Base-by-base conservation (phyloP, 2,329 filamentous ascomycete genomes). In the Colletotrichum acutatum region DNA sequence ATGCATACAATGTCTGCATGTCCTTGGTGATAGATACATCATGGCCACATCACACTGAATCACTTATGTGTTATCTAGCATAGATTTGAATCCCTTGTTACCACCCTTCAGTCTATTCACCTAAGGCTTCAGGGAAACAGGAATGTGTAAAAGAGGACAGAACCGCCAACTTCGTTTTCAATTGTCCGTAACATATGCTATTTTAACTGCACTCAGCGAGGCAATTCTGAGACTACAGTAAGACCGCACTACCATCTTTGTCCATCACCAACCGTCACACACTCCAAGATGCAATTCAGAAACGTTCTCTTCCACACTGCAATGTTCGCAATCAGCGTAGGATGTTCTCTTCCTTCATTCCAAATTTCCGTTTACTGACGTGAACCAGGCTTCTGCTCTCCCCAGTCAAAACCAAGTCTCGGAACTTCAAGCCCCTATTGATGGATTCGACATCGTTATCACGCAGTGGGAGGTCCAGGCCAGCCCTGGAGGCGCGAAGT, bases 401-500 rank as follows among this genome's bases (percentile, higher is more conserved):
- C 42, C 7, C 19, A 11, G 8, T 5, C 42, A 11, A n/a, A 5
- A 49, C 8, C 28, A 58, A n/a, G 56, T 22, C 28, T 58, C 19
- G 19, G 56, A 30, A 3, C 22, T 56, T n/a, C 12, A 68, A 5
- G 67, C 60, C 2, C 67, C 60, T 9, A 58, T 72, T 1, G 24
- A 26, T 6, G 59, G 58, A 16, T 72, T 54, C 19, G 34, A 24
- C 12, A 46, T 68, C 16, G 52, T 52, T 5, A 19, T 59, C 11
- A 42, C 60, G 1, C 28, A 72, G 32, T 75, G 72, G 72, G 69
- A 73, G 56, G 63, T 75, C 28, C 61, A 75, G 34, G 64, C 68
- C 5, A 32, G 46, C n/a, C 62, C 72, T 14, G 66, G 59, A 11
- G 60, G 70, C 26, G 72, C 60, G 7, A 69, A 24, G 7, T 54